Conservation (phyloP, 768 basidiomycete genomes). For the Pleurotus platypus region DNA sequence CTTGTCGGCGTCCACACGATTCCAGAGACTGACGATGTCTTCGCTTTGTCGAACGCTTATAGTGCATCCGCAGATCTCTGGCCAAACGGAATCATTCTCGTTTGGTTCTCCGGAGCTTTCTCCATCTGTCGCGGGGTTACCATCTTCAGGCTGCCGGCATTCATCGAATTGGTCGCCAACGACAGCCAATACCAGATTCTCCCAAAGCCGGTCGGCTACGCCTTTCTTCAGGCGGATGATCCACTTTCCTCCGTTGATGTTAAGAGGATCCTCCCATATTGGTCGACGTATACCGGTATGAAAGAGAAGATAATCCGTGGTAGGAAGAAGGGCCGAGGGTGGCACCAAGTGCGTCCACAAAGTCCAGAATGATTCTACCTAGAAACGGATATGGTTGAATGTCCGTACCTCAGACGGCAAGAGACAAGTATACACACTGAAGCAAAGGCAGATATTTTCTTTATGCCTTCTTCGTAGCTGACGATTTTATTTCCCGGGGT, state of each 20-base stretch:
- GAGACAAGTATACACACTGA: conserved; percentile 49
- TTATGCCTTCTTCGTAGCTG: conserved; percentile 94
- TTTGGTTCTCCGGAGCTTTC: conserved; percentile 32
- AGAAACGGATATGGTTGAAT: not conserved
- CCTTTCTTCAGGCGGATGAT: conserved; percentile 91
- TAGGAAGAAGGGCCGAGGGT: conserved; percentile 79
- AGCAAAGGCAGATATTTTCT: conserved; percentile 85
- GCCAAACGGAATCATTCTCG: conserved; percentile 42
- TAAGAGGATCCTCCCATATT: conserved; percentile 95
- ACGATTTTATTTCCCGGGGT: conserved; percentile 85
- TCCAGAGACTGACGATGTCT: conserved; percentile 94
- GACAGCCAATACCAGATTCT: conserved; percentile 81
- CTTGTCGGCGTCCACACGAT: conserved; percentile 72
- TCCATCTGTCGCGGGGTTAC: conserved; percentile 15
- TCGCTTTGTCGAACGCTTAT: conserved; percentile 91
- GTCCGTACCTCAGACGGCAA: not conserved
- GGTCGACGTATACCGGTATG: conserved; percentile 82
- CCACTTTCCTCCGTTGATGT: conserved; percentile 89
- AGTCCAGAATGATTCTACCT: conserved; percentile 97
- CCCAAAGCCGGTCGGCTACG: conserved; percentile 87
- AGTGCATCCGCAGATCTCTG: conserved; percentile 92
- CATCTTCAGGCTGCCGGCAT: conserved; percentile 40
- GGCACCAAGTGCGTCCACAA: conserved; percentile 88
- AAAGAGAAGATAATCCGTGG: conserved; percentile 94
- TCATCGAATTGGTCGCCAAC: conserved; percentile 89